Conservation (phyloP, 106 monocot species). For the Iris macrosiphon region DNA sequence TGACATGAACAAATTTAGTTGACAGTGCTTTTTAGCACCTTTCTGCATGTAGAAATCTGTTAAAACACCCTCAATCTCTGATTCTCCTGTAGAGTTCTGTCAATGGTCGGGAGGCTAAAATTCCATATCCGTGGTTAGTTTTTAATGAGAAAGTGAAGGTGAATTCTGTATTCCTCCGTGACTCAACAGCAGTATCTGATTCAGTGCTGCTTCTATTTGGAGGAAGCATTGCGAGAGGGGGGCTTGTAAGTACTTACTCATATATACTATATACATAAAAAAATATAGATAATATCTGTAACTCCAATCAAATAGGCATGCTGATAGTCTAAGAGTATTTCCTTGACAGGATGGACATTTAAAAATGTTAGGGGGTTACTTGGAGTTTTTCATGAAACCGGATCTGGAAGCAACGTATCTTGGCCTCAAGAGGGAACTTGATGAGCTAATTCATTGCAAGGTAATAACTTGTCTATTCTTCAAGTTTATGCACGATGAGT, state of each 20-base stretch:
- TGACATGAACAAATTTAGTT: background rate
- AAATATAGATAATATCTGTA: too few relatives aligned
- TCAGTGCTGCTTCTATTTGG: constrained; percentile 87
- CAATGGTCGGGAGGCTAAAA: constrained; percentile 78
- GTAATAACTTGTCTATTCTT: constrained; percentile 25
- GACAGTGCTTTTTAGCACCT: background rate
- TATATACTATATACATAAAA: too few relatives aligned
- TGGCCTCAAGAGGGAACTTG: constrained; percentile 72
- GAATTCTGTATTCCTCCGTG: constrained; percentile 91
- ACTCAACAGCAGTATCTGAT: constrained; percentile 92
- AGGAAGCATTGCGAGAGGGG: constrained; percentile 66
- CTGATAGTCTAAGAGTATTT: background rate
- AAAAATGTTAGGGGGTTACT: constrained; percentile 96
- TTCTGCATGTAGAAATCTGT: too few relatives aligned
- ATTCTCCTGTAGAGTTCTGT: constrained; percentile 84
- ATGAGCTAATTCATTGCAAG: constrained; percentile 65
- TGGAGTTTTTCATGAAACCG: constrained; percentile 96
- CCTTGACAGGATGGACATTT: constrained; percentile 81
- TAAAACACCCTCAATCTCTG: too few relatives aligned
- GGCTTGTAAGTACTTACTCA: constrained; percentile 58
- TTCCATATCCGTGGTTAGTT: constrained; percentile 96
- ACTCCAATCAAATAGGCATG: too few relatives aligned
- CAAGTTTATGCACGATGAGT: background rate
- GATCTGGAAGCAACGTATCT: constrained; percentile 70
- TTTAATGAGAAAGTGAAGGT: constrained; percentile 99